Conservation (phyloP, 257 asterid species). For the Nicotiana tabacum region DNA sequence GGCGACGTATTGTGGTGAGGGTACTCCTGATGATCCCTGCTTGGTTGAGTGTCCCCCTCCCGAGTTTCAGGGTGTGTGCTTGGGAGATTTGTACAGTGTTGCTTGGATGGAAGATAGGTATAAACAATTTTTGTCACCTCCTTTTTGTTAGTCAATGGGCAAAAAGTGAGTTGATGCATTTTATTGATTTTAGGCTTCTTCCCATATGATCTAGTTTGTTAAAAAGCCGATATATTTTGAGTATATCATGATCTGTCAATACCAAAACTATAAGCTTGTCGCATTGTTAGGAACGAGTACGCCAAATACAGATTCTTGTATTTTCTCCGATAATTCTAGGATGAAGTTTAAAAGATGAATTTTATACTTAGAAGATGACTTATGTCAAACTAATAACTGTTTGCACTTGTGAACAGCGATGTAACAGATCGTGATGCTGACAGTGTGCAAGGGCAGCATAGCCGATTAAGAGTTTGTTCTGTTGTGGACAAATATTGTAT, state of each 20-base stretch:
- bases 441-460: not conserved
- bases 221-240: not conserved
- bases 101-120: conserved; percentile 99
- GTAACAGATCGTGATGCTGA: not conserved
- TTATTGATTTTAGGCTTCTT: not conserved
- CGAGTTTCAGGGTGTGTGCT: not conserved
- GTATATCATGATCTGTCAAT: not conserved
- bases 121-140: not conserved
- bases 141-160: not conserved
- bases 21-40: conserved; percentile 70
- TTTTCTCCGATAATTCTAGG: not conserved
- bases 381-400: not conserved
- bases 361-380: not conserved
- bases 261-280: not conserved
- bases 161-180: not conserved
- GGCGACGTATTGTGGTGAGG: conserved; percentile 96
- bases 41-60: conserved; percentile 14
- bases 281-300: not conserved
- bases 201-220: not conserved
- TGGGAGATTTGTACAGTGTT: conserved; percentile 85
- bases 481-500: not conserved
- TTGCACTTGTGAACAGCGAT: not conserved
- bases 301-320: not conserved
- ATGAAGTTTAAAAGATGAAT: not conserved
- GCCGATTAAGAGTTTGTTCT: not conserved